Conservation (phyloP, 768 basidiomycete genomes). For the Nidularia sp. region DNA sequence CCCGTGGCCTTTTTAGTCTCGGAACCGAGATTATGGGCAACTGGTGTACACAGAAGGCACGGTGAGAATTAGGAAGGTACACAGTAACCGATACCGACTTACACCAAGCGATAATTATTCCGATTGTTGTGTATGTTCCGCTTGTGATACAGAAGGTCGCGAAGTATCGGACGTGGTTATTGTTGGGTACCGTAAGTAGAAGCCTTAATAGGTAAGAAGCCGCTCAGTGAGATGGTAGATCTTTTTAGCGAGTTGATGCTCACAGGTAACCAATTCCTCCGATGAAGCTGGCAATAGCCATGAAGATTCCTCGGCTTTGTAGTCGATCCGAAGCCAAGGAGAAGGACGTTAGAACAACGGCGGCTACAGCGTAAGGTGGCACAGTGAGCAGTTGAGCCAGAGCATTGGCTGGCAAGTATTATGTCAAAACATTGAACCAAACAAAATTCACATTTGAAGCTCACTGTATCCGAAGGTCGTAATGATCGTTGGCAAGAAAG, state of each 20-base stretch:
- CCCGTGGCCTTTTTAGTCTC: conserved; percentile 76
- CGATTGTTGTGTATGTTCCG: conserved; percentile 76
- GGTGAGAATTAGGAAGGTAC: neutral
- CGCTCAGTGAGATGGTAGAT: neutral
- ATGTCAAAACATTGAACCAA: no score
- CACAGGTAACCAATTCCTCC: conserved; percentile 57
- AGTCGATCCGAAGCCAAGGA: conserved; percentile 64
- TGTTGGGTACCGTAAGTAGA: conserved; percentile 47
- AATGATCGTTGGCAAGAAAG: conserved; percentile 82
- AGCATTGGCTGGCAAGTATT: conserved; percentile 44
- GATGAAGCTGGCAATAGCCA: conserved; percentile 38
- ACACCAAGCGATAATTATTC: conserved; percentile 77
- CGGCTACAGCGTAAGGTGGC: conserved; percentile 74
- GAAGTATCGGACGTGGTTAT: conserved; percentile 68
- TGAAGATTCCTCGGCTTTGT: conserved; percentile 53
- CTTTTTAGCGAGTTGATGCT: neutral
- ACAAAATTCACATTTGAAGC: conserved; percentile 15
- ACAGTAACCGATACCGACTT: conserved; percentile 17
- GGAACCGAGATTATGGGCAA: conserved; percentile 72
- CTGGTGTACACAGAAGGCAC: conserved; percentile 21
- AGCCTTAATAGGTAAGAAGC: conserved; percentile 27
- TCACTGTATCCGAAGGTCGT: conserved; percentile 67
- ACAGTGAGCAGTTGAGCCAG: conserved; percentile 72
- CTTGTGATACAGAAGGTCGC: conserved; percentile 74
- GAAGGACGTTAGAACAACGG: conserved; percentile 54